phyloP scores from a whole-genome alignment of 805 yeast species.

The Pichia paraexigua region DNA sequence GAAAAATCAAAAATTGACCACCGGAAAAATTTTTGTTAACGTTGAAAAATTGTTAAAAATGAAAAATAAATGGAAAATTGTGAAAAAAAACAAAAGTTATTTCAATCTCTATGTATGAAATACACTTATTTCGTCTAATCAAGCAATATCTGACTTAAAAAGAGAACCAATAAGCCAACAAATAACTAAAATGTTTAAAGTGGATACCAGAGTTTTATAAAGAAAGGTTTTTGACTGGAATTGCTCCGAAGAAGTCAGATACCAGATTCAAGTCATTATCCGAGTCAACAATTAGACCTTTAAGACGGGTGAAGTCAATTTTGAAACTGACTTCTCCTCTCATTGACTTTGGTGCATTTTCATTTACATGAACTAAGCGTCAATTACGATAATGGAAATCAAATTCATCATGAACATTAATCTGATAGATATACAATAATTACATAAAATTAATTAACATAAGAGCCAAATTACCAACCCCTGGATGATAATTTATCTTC shows the following conservation, averaged over 20 bases:
- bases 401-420: too few relatives aligned
- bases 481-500: constrained; percentile 41
- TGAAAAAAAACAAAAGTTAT: neutral
- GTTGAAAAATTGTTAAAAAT: neutral
- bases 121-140: neutral
- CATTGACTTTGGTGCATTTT: neutral
- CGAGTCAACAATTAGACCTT: neutral
- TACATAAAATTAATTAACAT: neutral
- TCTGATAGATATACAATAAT: neutral
- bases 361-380: neutral
- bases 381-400: neutral
- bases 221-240: too few relatives aligned
- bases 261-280: neutral
- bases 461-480: constrained; percentile 36
- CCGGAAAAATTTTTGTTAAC: neutral
- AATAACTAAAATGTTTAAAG: neutral
- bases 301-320: neutral
- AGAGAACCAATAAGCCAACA: neutral
- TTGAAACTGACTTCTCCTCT: neutral
- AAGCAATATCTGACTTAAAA: neutral
- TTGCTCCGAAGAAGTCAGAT: neutral
- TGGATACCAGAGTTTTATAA: neutral
- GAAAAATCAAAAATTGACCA: neutral
- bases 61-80: neutral
- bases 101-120: neutral